Evolutionary conservation across 2,329 filamentous ascomycete genomes (phyloP).

Genomic region (Coniochaeta sp.): DNA sequence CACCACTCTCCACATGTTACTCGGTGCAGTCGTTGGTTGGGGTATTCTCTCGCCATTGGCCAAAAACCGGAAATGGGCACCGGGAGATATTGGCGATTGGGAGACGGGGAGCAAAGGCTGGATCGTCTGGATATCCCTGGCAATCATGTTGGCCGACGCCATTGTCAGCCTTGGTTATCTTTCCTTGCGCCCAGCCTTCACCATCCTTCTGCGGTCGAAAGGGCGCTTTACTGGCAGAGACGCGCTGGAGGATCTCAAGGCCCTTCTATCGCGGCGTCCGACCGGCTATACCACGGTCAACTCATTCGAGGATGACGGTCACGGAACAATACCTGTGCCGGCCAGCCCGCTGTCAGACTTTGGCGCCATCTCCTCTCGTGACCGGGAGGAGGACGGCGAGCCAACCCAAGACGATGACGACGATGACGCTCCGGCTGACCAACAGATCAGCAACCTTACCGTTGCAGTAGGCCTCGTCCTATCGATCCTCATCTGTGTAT

Average conservation of each 20-base stretch:
- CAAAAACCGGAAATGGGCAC: slow-evolving; percentile 81
- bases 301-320: slow-evolving; percentile 7
- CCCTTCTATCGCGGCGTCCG: slow-evolving; percentile 4
- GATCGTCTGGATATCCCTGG: slow-evolving; percentile 95
- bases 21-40: slow-evolving; percentile 88
- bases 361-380: neutral
- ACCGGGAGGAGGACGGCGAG: slow-evolving; percentile 6
- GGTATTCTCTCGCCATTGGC: slow-evolving; percentile 83
- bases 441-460: slow-evolving; percentile 66
- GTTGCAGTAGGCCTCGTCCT: slow-evolving; percentile 69
- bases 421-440: slow-evolving; percentile 75
- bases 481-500: slow-evolving; percentile 73
- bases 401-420: slow-evolving; percentile 30
- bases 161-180: slow-evolving; percentile 82
- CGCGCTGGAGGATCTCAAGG: neutral
- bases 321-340: slow-evolving; percentile 1
- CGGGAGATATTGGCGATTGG: slow-evolving; percentile 82
- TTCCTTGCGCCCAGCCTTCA: slow-evolving; percentile 39
- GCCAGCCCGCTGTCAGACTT: slow-evolving; percentile 11
- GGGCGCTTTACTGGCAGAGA: neutral
- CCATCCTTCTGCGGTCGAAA: neutral
- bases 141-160: slow-evolving; percentile 94
- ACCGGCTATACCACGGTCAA: slow-evolving; percentile 15
- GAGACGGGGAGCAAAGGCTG: slow-evolving; percentile 90
- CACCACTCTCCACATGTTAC: slow-evolving; percentile 90